A percentile compares a stretch with the other conserved stretches of the same genome.
Evolutionary conservation across 2,329 filamentous ascomycete species (phyloP).

Genomic region (Hypoxylon sp.): DNA sequence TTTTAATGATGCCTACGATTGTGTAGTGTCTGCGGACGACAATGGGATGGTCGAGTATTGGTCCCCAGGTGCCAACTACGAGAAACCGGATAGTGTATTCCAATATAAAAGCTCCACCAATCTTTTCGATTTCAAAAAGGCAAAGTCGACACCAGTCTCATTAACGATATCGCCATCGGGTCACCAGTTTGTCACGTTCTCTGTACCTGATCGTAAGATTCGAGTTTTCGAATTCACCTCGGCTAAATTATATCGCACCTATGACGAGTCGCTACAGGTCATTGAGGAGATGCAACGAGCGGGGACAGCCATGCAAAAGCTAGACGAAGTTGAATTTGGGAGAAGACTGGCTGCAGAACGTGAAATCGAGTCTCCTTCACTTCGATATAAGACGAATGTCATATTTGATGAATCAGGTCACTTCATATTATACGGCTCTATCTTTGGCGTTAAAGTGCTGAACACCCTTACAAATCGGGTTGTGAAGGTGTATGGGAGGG

Average conservation of each 20-base stretch:
- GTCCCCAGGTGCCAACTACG: slow-evolving; percentile 83
- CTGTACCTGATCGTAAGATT: slow-evolving; percentile 93
- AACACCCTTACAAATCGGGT: slow-evolving; percentile 96
- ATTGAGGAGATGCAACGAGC: slow-evolving; percentile 96
- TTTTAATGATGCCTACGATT: slow-evolving; percentile 91
- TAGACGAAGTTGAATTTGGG: slow-evolving; percentile 94
- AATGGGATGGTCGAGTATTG: slow-evolving; percentile 98
- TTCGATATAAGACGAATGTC: slow-evolving; percentile 83
- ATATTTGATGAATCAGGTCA: slow-evolving; percentile 97
- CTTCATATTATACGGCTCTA: slow-evolving; percentile 94
- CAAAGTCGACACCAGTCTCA: slow-evolving; percentile 86
- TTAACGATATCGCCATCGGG: slow-evolving; percentile 90
- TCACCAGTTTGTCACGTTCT: slow-evolving; percentile 88
- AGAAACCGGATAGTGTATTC: slow-evolving; percentile 94
- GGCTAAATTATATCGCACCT: slow-evolving; percentile 90
- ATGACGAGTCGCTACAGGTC: slow-evolving; percentile 92
- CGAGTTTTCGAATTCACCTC: slow-evolving; percentile 93
- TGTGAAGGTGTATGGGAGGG: slow-evolving; percentile 89
- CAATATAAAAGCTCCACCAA: slow-evolving; percentile 94
- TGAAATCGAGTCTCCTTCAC: slow-evolving; percentile 80
- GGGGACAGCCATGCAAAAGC: slow-evolving; percentile 83
- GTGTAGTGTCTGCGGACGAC: slow-evolving; percentile 90
- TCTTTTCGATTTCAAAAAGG: slow-evolving; percentile 97
- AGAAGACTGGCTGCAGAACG: slow-evolving; percentile 87
- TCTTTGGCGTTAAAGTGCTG: slow-evolving; percentile 93